These are phyloP conservation scores for Scedosporium apiospermum DNA, from an alignment of 2,329 filamentous ascomycete genomes.

Conservation along the genomic window DNA sequence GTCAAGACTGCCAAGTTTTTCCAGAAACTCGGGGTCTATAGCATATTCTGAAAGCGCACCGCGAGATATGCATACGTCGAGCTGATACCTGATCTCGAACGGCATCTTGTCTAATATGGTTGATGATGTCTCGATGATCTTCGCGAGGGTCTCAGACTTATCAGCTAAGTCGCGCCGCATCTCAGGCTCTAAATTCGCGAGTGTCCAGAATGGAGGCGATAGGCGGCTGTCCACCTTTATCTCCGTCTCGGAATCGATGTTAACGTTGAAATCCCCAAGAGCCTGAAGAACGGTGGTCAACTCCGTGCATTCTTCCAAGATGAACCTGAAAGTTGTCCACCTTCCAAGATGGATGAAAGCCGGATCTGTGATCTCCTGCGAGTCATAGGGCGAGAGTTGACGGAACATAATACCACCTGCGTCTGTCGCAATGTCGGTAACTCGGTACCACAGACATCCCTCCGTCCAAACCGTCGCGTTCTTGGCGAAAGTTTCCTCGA, in stretches of 20 bases:
- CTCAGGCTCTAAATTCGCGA: background rate
- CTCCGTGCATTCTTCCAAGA: conserved; percentile 21
- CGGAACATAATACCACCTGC: conserved; percentile 19
- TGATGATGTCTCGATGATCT: background rate
- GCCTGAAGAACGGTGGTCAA: conserved; percentile 34
- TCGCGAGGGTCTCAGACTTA: background rate
- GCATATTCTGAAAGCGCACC: conserved; percentile 68
- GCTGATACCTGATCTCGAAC: conserved; percentile 75
- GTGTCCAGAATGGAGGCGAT: background rate
- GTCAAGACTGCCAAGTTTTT: conserved; percentile 39
- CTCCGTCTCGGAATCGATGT: conserved; percentile 22
- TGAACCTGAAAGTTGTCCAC: conserved; percentile 47
- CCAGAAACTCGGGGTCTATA: conserved; percentile 58
- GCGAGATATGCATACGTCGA: conserved; percentile 87
- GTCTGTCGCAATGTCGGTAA: conserved; percentile 32
- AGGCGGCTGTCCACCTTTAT: background rate
- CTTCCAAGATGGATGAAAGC: conserved; percentile 41
- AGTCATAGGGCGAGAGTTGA: conserved; percentile 28
- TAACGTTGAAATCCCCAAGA: conserved; percentile 66
- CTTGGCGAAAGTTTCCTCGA: conserved; percentile 22
- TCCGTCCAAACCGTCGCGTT: conserved; percentile 26
- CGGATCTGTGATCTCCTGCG: conserved; percentile 17
- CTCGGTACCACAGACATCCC: conserved; percentile 38
- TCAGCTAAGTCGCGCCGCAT: background rate
- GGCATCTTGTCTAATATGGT: conserved; percentile 27